Evolutionary conservation across 1,284 basidiomycete genomes (phyloP).

Genomic region (Papiliotrema laurentii): DNA sequence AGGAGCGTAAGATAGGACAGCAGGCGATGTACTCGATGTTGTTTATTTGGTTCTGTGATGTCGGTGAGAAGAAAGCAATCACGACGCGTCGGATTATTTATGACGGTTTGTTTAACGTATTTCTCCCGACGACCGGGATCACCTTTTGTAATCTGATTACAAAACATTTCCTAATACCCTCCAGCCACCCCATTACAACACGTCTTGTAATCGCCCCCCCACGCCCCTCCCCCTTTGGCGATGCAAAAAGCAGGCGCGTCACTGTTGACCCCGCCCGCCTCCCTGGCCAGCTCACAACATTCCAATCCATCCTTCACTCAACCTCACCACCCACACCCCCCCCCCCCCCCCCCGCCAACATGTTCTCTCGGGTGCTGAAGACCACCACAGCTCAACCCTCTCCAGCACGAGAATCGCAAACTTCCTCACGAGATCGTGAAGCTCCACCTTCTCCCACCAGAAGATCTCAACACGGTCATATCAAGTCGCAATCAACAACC

Average conservation of each 20-base stretch:
- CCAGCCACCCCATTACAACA: neutral
- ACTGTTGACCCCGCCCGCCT: too few species aligned
- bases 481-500: constrained; percentile 23
- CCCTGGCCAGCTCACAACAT: too few species aligned
- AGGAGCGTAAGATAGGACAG: too few species aligned
- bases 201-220: neutral
- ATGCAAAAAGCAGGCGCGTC: neutral
- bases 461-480: constrained; percentile 16
- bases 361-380: constrained; percentile 37
- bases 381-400: constrained; percentile 21
- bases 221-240: neutral
- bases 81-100: neutral
- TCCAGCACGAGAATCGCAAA: constrained; percentile 5
- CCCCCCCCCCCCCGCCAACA: neutral
- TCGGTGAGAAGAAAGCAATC: neutral
- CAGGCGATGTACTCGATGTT: too few species aligned
- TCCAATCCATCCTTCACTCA: neutral
- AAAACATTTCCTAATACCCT: neutral
- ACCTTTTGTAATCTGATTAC: too few species aligned
- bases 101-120: too few species aligned
- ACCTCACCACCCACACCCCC: too few species aligned
- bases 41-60: too few species aligned
- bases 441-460: constrained; percentile 18
- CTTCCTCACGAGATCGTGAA: neutral
- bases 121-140: too few species aligned